Conservation (phyloP, 305 asterid genomes). For the Fraxinus nigra region DNA sequence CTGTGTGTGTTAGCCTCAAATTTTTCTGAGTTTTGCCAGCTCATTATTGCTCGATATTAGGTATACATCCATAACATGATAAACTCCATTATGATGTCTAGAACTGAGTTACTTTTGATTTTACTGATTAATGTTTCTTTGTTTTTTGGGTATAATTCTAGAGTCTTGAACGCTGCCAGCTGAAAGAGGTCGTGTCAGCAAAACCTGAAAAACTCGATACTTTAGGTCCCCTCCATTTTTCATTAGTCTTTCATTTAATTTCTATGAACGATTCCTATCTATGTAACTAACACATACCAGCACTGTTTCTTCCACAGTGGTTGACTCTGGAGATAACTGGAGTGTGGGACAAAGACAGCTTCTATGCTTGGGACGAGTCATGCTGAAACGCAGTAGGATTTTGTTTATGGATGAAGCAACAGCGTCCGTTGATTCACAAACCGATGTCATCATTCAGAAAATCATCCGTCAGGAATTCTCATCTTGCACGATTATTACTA, state of each 20-base stretch:
- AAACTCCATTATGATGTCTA: neutral
- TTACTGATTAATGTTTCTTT: neutral
- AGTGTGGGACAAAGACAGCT: conserved; percentile 70
- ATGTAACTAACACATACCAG: neutral
- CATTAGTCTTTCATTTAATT: neutral
- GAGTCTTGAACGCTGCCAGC: conserved; percentile 77
- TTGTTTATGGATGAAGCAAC: conserved; percentile 71
- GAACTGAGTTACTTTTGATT: neutral
- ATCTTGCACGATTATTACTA: conserved; percentile 48
- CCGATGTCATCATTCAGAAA: conserved; percentile 49
- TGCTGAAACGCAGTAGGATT: conserved; percentile 47
- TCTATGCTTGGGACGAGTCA: conserved; percentile 60
- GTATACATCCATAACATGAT: neutral
- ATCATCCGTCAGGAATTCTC: conserved; percentile 55
- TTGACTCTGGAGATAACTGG: conserved; percentile 69
- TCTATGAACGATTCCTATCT: neutral
- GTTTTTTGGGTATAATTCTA: conserved; percentile 8
- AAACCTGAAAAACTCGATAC: conserved; percentile 63
- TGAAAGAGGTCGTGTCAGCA: conserved; percentile 60
- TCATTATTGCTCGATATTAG: neutral
- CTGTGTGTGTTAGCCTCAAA: neutral
- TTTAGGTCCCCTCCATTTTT: conserved; percentile 26
- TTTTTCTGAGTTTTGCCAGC: neutral
- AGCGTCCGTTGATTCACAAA: conserved; percentile 62
- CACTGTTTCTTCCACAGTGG: conserved; percentile 30